Percentiles rank a stretch among this genome's conserved stretches.
Conservation (phyloP, 108 stramenopile genomes). For the Seminavis robusta region DNA sequence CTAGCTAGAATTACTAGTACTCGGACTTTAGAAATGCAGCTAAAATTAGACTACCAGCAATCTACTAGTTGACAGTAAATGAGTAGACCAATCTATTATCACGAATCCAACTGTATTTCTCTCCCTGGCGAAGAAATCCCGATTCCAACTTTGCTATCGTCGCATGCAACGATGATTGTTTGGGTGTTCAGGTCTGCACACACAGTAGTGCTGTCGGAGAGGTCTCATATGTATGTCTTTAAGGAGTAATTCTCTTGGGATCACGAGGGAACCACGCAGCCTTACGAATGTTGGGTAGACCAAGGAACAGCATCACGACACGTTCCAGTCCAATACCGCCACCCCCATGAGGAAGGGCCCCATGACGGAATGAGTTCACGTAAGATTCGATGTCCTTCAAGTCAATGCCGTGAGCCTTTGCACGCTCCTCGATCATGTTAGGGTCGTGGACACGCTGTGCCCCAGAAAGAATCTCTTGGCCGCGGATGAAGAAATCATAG, state of each 20-base stretch:
- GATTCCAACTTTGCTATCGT: too few relatives aligned
- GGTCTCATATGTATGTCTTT: constrained; percentile 13
- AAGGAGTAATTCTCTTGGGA: constrained; percentile 94
- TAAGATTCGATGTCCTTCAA: constrained; percentile 85
- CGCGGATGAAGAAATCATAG: constrained; percentile 99
- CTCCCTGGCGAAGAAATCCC: too few relatives aligned
- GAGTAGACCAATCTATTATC: too few relatives aligned
- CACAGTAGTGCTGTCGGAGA: too few relatives aligned
- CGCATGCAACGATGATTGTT: too few relatives aligned
- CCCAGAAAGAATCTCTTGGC: constrained; percentile 98
- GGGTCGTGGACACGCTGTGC: constrained; percentile 99
- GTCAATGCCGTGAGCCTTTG: constrained; percentile 89
- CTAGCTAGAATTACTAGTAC: too few relatives aligned
- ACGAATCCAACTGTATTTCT: too few relatives aligned
- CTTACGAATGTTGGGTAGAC: constrained; percentile 97
- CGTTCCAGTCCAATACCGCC: constrained; percentile 99
- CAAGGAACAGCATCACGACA: constrained; percentile 99
- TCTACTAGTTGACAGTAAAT: too few relatives aligned
- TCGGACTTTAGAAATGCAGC: too few relatives aligned
- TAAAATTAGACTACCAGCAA: too few relatives aligned
- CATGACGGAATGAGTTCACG: constrained; percentile 96
- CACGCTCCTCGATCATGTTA: constrained; percentile 87
- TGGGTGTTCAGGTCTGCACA: too few relatives aligned
- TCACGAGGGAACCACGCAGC: constrained; percentile 97
- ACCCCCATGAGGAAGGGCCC: constrained; percentile 95